Conservation (phyloP, 2,329 filamentous ascomycete species). For the Neonectria ditissima region DNA sequence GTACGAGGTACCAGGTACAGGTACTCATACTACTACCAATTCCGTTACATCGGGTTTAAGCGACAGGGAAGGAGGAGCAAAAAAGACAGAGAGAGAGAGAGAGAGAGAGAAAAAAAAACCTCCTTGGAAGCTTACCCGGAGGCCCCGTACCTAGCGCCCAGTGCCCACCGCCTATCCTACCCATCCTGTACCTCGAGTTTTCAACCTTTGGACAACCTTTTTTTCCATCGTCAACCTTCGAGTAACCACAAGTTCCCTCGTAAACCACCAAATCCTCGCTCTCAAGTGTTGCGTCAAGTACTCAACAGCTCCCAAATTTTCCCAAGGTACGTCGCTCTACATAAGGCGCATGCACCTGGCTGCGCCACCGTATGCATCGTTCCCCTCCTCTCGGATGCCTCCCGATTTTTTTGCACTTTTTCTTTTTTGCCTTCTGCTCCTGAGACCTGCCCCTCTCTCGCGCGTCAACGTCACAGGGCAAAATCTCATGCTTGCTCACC, state of each 20-base stretch:
- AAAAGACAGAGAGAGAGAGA: no score
- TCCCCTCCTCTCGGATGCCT: slow-evolving; percentile 6
- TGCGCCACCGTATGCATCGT: not conserved
- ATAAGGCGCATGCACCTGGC: not conserved
- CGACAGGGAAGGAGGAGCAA: not conserved
- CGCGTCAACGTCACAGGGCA: slow-evolving; percentile 44
- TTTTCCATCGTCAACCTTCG: not conserved
- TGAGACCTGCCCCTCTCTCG: slow-evolving; percentile 27
- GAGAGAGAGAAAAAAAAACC: slow-evolving; percentile 1
- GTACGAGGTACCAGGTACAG: not conserved
- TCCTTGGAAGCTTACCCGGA: slow-evolving; percentile 20
- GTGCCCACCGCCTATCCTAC: slow-evolving; percentile 5
- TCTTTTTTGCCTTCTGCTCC: not conserved
- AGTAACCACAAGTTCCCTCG: not conserved
- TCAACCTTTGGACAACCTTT: not conserved
- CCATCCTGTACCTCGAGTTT: slow-evolving; percentile 9
- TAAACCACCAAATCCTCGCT: not conserved
- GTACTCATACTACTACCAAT: not conserved
- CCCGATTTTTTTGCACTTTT: not conserved
- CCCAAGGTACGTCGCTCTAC: not conserved
- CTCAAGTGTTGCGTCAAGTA: not conserved
- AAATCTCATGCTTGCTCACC: slow-evolving; percentile 31
- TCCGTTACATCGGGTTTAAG: not conserved
- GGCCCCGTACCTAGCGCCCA: slow-evolving; percentile 12
- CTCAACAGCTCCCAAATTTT: not conserved